Evolutionary conservation across 257 asterid genomes (phyloP), one percentile per base, ranked within the genome.

Genomic region (Avicennia marina): DNA sequence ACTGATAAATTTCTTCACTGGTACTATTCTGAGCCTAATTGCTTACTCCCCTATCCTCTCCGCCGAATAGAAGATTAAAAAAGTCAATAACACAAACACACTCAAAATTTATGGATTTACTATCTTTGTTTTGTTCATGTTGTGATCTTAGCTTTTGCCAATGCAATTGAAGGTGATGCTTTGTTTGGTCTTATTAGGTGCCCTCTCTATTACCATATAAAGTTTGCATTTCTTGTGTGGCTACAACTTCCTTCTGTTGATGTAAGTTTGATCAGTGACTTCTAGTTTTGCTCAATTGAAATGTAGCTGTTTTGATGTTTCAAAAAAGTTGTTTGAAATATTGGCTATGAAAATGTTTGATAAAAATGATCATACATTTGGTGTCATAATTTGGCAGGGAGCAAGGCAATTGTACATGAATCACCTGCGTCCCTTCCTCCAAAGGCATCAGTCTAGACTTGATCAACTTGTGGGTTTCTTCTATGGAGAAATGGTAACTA

Each of bases 171-270:
- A 53, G n/a, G n/a, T n/a, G n/a, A n/a, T n/a, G n/a, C n/a, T n/a
- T n/a, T 70, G 24, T 68, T 60, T 73, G 49, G 25, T 61, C 38
- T 67, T 65, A 42, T 68, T 84, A 93, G 98, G 98, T 70, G 78
- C 61, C 98, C 97, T 4, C 58, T 77, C 62, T 93, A 93, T 78
- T 89, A 89, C 53, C 95, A 89, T 69, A 31, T 73, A 84, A 89
- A 93, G 90, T 84, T 89, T 75, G 96, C 96, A 51, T 93, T 89
- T 78, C 99, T 93, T 52, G 95, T 93, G 65, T 93, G 97, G 99
- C 95, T 89, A 69, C 97, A 93, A 67, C 85, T 93, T 54, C 97
- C 99, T 33, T 42, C 84, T 47, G 69, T 75, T 63, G 84, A 93
- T 60, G 98, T 93, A 82, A 75, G 91, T 62, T 62, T 62, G 40